These are phyloP conservation scores for Fomitopsis pinicola DNA, from an alignment of 1,284 basidiomycete species.

Conservation along the genomic window DNA sequence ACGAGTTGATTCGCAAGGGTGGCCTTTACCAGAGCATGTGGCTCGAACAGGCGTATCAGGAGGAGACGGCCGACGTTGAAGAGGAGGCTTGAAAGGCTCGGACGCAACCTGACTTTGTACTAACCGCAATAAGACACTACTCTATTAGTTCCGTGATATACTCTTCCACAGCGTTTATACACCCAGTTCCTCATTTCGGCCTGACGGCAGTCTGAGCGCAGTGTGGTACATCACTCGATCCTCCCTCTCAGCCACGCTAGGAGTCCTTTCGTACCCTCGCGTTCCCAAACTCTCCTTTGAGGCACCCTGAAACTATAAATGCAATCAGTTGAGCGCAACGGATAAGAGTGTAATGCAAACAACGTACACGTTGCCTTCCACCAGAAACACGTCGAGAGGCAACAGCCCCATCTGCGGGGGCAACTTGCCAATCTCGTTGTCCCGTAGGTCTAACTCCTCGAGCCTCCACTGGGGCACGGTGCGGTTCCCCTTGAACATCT, in stretches of 20 bases:
- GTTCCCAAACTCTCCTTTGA: slow-evolving; percentile 72
- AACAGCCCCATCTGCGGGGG: slow-evolving; percentile 66
- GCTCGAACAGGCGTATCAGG: slow-evolving; percentile 63
- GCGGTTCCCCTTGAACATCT: slow-evolving; percentile 59
- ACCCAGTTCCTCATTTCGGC: neutral
- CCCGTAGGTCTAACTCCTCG: slow-evolving; percentile 74
- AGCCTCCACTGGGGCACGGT: slow-evolving; percentile 63
- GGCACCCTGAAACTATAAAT: slow-evolving; percentile 68
- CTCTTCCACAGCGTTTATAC: neutral
- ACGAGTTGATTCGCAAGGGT: slow-evolving; percentile 66
- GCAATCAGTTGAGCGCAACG: neutral
- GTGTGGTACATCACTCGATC: slow-evolving; percentile 42
- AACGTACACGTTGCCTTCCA: slow-evolving; percentile 79
- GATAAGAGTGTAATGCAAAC: neutral
- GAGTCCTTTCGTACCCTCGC: slow-evolving; percentile 78
- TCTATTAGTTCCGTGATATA: neutral
- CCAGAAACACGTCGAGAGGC: slow-evolving; percentile 72
- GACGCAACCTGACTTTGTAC: neutral
- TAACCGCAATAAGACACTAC: neutral
- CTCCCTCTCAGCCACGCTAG: slow-evolving; percentile 70
- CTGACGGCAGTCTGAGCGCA: too few species aligned
- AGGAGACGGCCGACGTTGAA: slow-evolving; percentile 7
- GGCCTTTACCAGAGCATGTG: slow-evolving; percentile 87
- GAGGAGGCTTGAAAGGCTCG: neutral
- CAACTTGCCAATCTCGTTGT: slow-evolving; percentile 70